Percentiles rank a stretch among this genome's conserved stretches.
Conservation (phyloP, 2,329 filamentous ascomycete species). For the Claviceps humidiphila region DNA sequence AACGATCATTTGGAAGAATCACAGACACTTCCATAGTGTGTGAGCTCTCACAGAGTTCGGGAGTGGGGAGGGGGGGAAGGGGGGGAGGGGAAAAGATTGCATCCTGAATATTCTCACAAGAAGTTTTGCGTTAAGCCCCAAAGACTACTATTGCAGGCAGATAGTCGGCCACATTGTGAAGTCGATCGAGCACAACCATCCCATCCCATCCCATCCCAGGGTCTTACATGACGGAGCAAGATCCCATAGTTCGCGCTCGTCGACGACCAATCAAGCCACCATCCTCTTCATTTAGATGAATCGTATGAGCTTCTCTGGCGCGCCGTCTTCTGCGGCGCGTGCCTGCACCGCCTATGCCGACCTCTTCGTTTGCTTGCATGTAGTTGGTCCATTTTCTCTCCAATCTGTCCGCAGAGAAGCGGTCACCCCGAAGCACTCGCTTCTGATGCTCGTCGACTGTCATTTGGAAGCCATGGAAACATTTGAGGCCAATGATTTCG, state of each 20-base stretch:
- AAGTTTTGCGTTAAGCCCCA: background rate
- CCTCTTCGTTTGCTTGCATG: conserved; percentile 86
- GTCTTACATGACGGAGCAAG: conserved; percentile 51
- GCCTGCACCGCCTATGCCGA: conserved; percentile 52
- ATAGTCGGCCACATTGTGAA: background rate
- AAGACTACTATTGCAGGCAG: background rate
- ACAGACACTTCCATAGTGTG: background rate
- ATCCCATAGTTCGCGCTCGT: conserved; percentile 49
- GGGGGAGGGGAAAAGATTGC: too few relatives aligned
- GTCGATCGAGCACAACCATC: background rate
- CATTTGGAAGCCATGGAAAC: conserved; percentile 90
- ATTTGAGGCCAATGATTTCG: conserved; percentile 77
- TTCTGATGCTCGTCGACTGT: conserved; percentile 90
- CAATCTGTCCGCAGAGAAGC: conserved; percentile 59
- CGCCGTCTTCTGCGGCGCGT: conserved; percentile 58
- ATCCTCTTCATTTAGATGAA: conserved; percentile 72
- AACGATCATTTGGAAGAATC: background rate
- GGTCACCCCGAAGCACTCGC: conserved; percentile 65
- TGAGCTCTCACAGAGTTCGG: background rate
- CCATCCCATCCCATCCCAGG: too few relatives aligned
- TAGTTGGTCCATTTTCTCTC: conserved; percentile 88
- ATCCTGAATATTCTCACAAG: background rate
- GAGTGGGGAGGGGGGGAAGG: too few relatives aligned
- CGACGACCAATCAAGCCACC: conserved; percentile 44
- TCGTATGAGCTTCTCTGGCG: conserved; percentile 66